A percentile compares a stretch with the other conserved stretches of the same genome.
Evolutionary conservation across 441 rosid genomes (phyloP).

Genomic region (Croton setiger): DNA sequence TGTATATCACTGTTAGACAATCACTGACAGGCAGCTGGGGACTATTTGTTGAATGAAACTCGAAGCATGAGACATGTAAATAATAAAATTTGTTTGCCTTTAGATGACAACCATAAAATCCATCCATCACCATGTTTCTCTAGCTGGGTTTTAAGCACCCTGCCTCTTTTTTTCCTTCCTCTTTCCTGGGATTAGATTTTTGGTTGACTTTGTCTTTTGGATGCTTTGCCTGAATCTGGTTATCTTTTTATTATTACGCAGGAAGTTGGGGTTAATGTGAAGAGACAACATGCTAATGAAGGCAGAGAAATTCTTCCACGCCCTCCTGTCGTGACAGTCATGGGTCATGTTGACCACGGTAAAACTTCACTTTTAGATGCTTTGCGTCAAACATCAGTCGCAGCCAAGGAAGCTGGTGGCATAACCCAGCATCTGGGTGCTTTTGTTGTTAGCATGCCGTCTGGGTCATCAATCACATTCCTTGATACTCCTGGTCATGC

Average conservation of each 20-base stretch:
- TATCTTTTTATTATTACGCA: conserved; percentile 27
- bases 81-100: neutral
- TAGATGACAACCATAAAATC: neutral
- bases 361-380: conserved; percentile 94
- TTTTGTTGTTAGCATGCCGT: conserved; percentile 78
- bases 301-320: conserved; percentile 61
- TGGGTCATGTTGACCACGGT: conserved; percentile 98
- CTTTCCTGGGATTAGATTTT: neutral
- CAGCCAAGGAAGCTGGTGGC: conserved; percentile 95
- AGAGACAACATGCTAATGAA: conserved; percentile 68
- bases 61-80: neutral
- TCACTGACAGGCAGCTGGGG: neutral
- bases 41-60: neutral
- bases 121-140: neutral
- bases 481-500: conserved; percentile 97
- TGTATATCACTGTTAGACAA: neutral
- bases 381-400: conserved; percentile 74
- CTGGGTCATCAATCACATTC: conserved; percentile 69
- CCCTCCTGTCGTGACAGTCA: conserved; percentile 76
- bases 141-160: neutral
- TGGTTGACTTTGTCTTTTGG: conserved; percentile 8
- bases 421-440: conserved; percentile 98
- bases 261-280: conserved; percentile 76
- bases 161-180: neutral
- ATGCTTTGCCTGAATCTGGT: conserved; percentile 17